Evolutionary conservation across 1,139 yeast species (phyloP), one percentile per base, ranked within the genome.

Genomic region (Lipomyces yarrowii): DNA sequence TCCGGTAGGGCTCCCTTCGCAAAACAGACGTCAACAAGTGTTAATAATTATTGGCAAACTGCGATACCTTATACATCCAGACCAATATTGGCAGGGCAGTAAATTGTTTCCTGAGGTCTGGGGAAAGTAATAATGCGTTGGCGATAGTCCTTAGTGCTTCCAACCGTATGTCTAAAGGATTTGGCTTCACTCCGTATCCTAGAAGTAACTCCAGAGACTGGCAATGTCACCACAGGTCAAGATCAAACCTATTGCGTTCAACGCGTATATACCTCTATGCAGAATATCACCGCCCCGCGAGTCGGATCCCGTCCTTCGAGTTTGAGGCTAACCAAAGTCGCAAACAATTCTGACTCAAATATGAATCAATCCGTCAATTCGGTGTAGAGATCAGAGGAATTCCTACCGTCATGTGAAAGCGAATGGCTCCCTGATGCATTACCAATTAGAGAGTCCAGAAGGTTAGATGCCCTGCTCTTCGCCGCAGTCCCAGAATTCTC

Each of bases 71-170:
- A 26, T 60, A 57, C 26, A 59, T 61, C 11, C 42, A 57, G 11
- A 21, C 59, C 32, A 64, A 55, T 26, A 6, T 32, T 15, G 59
- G 18, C 3, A 57, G 56, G 5, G 35, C 60, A 26, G 37, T 60
- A 57, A 52, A 60, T n/a, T 13, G 56, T 13, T 55, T 37, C 15
- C 67, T 48, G 15, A 62, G 55, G 6, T 26, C 2, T 2, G 26
- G 59, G 5, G 63, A 54, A n/a, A 57, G 57, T 2, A 65, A 52
- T 23, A 65, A 30, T 1, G 64, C 68, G 30, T 65, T 65, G 33
- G 68, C 68, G n/a, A 62, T 57, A 6, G 59, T 57, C 32, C 64
- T 39, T 11, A 65, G 53, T 5, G 65, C 65, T 13, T 56, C 48
- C 32, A 56, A 23, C 11, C 48, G 23, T n/a, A 56, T 37, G 2